phyloP scores from a whole-genome alignment of 345 rosid genomes.

The Schrenkiella parvula region DNA sequence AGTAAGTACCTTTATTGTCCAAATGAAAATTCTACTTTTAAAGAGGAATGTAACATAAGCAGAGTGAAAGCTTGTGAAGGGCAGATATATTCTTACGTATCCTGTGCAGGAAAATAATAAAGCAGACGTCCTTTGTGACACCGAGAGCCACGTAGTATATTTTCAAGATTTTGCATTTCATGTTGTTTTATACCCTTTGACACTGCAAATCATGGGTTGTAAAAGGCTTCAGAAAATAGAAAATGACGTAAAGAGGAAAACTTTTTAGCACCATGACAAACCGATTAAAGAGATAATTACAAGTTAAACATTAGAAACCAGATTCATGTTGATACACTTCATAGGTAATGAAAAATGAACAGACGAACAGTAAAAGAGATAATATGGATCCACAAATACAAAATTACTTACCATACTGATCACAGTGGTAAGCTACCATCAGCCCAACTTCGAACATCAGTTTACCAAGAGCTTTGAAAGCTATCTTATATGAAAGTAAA shows the following conservation, averaged over 20 bases:
- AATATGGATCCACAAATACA: neutral
- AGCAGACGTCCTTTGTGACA: slow-evolving; percentile 94
- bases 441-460: slow-evolving; percentile 74
- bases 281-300: neutral
- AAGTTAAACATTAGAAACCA: neutral
- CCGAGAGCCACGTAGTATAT: slow-evolving; percentile 61
- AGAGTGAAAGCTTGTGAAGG: slow-evolving; percentile 5
- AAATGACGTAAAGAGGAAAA: neutral
- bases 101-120: slow-evolving; percentile 74
- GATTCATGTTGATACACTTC: neutral
- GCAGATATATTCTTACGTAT: slow-evolving; percentile 38
- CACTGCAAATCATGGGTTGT: slow-evolving; percentile 40
- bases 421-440: slow-evolving; percentile 86
- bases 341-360: neutral
- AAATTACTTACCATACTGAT: slow-evolving; percentile 59
- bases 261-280: neutral
- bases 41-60: neutral
- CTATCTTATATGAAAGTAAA: slow-evolving; percentile 35
- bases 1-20: neutral
- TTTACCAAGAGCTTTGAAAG: slow-evolving; percentile 87
- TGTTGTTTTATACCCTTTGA: slow-evolving; percentile 45
- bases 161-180: slow-evolving; percentile 58
- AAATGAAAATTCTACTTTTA: neutral
- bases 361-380: neutral
- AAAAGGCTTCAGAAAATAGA: neutral